These are phyloP conservation scores for Hyphopichia buzzinii DNA, from an alignment of 1,139 yeast genomes.

Conservation along the genomic window DNA sequence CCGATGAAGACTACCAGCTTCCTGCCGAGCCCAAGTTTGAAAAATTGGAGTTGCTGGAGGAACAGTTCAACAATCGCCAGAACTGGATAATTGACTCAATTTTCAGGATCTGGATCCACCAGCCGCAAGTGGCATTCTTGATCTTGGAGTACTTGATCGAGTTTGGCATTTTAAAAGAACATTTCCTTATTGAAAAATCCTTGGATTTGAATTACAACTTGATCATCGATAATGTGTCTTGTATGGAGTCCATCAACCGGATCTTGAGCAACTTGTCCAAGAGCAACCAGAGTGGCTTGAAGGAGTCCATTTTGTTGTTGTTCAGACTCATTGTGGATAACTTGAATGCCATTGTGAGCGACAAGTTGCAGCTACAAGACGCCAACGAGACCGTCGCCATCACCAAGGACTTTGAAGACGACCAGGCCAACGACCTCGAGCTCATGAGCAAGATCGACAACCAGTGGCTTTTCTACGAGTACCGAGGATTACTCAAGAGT, in stretches of 20 bases:
- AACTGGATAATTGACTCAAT: constrained; percentile 60
- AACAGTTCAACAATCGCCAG: constrained; percentile 28
- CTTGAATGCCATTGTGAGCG: constrained; percentile 27
- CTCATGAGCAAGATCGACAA: constrained; percentile 27
- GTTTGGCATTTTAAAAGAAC: constrained; percentile 44
- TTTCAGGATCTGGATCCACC: constrained; percentile 73
- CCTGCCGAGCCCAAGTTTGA: constrained; percentile 35
- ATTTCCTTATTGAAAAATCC: constrained; percentile 41
- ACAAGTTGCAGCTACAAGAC: constrained; percentile 20
- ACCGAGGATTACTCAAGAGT: constrained; percentile 41
- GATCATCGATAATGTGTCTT: constrained; percentile 42
- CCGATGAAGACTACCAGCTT: constrained; percentile 26
- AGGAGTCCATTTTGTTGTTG: constrained; percentile 28
- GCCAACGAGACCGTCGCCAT: constrained; percentile 24
- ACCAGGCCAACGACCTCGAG: constrained; percentile 21
- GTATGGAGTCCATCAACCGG: constrained; percentile 46
- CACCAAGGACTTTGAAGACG: constrained; percentile 25
- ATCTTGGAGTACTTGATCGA: constrained; percentile 64
- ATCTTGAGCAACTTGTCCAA: constrained; percentile 23
- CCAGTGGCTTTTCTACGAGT: constrained; percentile 46
- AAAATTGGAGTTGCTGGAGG: constrained; percentile 38
- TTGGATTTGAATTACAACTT: constrained; percentile 35
- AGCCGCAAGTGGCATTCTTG: constrained; percentile 77
- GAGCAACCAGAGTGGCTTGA: constrained; percentile 12
- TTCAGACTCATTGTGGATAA: constrained; percentile 36